phyloP scores from a whole-genome alignment of 1,284 basidiomycete genomes.

The Apiotrichum mycotoxinovorans region DNA sequence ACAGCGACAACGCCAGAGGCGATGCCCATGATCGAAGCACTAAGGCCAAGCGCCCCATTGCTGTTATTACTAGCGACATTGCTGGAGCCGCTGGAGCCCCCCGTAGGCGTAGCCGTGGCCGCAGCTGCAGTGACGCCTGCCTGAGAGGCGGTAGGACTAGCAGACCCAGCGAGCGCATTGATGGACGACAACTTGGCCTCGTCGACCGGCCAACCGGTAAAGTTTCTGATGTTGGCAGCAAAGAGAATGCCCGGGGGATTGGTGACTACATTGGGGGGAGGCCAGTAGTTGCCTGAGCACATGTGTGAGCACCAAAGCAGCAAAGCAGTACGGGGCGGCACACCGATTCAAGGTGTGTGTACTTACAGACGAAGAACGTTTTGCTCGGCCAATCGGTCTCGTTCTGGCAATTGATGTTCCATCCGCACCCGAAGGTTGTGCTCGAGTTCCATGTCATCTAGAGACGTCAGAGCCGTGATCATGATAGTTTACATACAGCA shows the following conservation, averaged over 20 bases:
- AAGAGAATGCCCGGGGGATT: conserved; percentile 10
- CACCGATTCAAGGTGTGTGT: not conserved
- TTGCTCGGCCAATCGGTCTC: conserved; percentile 8
- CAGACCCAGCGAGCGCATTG: not conserved
- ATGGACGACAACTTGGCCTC: not conserved
- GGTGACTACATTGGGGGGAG: conserved; percentile 12
- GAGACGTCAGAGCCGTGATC: not conserved
- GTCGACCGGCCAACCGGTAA: conserved; percentile 13
- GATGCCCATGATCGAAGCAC: too few relatives aligned
- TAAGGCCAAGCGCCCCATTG: too few relatives aligned
- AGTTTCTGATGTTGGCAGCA: conserved; percentile 14
- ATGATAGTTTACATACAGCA: conserved; percentile 5
- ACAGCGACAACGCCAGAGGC: too few relatives aligned
- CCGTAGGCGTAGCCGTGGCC: too few relatives aligned
- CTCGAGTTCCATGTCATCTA: conserved; percentile 17
- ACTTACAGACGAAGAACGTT: conserved; percentile 20
- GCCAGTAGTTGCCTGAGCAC: conserved; percentile 19
- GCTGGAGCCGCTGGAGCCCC: too few relatives aligned
- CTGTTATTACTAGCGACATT: too few relatives aligned
- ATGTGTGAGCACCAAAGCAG: not conserved
- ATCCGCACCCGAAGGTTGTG: conserved; percentile 15
- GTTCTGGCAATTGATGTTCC: conserved; percentile 17
- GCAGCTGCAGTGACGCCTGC: too few relatives aligned
- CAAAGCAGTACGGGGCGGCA: not conserved
- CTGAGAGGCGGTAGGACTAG: too few relatives aligned